phyloP scores from a whole-genome alignment of 495 filamentous ascomycete species.

The Talaromyces ruber region DNA sequence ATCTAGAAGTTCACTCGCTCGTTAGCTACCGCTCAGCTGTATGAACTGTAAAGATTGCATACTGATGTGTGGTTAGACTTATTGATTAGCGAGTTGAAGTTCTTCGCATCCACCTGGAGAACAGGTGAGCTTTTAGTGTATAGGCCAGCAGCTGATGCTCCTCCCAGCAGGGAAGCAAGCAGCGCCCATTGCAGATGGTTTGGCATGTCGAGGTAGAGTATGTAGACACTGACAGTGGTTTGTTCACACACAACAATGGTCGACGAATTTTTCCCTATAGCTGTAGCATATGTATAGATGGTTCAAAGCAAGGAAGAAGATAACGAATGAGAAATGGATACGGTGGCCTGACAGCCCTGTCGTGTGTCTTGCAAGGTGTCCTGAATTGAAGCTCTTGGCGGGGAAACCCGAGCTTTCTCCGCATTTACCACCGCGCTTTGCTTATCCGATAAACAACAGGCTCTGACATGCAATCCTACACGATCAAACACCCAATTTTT shows the following conservation, averaged over 20 bases:
- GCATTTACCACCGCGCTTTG: background rate
- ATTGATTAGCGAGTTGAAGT: slow-evolving; percentile 75
- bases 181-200: slow-evolving; percentile 22
- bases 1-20: slow-evolving; percentile 36
- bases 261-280: background rate
- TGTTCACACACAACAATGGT: background rate
- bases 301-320: background rate
- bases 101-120: slow-evolving; percentile 73
- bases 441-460: background rate
- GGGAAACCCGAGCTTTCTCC: slow-evolving; percentile 9
- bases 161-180: slow-evolving; percentile 45
- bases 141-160: slow-evolving; percentile 59
- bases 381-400: slow-evolving; percentile 36
- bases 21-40: slow-evolving; percentile 10
- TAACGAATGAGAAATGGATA: background rate
- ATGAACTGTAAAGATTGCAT: slow-evolving; percentile 22
- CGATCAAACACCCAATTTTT: background rate
- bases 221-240: slow-evolving; percentile 5
- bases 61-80: slow-evolving; percentile 89
- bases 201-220: slow-evolving; percentile 9
- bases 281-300: background rate
- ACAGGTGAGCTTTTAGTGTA: slow-evolving; percentile 87
- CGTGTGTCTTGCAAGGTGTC: slow-evolving; percentile 30
- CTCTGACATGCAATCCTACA: background rate
- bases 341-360: slow-evolving; percentile 1